phyloP scores from a whole-genome alignment of 1,284 basidiomycete species.

The Cronartium ribicola region DNA sequence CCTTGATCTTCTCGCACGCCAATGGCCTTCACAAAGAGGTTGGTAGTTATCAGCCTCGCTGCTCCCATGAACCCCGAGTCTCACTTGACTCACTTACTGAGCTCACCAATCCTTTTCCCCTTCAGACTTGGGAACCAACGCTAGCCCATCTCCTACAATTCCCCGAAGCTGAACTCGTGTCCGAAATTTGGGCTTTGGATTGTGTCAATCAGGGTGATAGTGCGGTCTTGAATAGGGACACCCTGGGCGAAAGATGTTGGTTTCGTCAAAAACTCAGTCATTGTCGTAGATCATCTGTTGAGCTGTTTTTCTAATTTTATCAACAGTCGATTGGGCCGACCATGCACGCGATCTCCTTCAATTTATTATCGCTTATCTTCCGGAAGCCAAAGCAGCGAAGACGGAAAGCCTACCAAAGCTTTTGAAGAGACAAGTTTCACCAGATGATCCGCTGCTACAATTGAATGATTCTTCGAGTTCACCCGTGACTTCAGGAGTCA shows the following conservation, averaged over 20 bases:
- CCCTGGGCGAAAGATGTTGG: constrained; percentile 54
- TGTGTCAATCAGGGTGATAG: constrained; percentile 72
- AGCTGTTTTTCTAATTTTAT: constrained; percentile 14
- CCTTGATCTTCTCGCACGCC: constrained; percentile 69
- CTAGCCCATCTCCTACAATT: constrained; percentile 55
- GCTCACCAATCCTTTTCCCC: background rate
- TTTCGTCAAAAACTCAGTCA: background rate
- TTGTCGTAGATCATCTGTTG: background rate
- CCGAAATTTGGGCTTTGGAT: constrained; percentile 77
- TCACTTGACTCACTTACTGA: background rate
- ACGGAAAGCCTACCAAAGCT: constrained; percentile 53
- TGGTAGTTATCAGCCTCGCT: constrained; percentile 17
- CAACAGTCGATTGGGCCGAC: constrained; percentile 65
- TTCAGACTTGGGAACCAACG: constrained; percentile 65
- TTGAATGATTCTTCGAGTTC: constrained; percentile 81
- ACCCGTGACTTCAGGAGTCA: constrained; percentile 60
- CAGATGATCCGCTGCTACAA: constrained; percentile 56
- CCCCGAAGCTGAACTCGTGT: constrained; percentile 52
- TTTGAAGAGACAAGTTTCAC: constrained; percentile 52
- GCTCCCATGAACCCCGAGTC: background rate
- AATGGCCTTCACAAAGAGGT: constrained; percentile 81
- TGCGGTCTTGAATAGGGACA: constrained; percentile 61
- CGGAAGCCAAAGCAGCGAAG: constrained; percentile 50
- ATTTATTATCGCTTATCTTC: constrained; percentile 63
- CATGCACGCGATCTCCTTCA: constrained; percentile 68